A percentile compares a stretch with the other conserved stretches of the same genome.
phyloP scores from a whole-genome alignment of 768 basidiomycete genomes.

The Auricularia cornea region DNA sequence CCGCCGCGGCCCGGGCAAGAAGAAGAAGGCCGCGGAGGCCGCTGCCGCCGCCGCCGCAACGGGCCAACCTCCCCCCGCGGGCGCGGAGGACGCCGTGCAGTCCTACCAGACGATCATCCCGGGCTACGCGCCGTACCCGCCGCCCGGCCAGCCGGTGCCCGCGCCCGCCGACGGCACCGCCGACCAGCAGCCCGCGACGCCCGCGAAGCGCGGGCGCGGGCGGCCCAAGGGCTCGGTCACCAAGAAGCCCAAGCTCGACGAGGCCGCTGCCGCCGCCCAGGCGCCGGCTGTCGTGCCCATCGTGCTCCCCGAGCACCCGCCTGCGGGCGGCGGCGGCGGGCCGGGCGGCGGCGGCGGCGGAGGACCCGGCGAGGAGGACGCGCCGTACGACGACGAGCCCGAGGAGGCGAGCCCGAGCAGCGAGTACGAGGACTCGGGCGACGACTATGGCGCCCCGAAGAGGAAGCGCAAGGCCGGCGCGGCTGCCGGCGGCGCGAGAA shows the following conservation, averaged over 20 bases:
- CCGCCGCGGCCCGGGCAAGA: constrained; percentile 70
- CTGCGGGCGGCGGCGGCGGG: no score
- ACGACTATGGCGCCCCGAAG: background rate
- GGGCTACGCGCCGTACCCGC: background rate
- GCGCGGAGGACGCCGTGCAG: background rate
- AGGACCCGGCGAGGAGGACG: background rate
- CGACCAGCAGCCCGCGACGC: background rate
- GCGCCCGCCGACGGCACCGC: background rate
- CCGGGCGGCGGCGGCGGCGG: no score
- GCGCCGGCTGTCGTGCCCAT: no score
- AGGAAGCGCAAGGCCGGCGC: background rate
- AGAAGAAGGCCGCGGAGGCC: constrained; percentile 19
- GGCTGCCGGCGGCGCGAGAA: background rate
- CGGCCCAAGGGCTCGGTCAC: background rate
- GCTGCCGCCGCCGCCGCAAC: background rate
- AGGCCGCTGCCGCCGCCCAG: background rate
- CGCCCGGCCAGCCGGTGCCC: background rate
- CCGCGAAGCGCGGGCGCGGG: background rate
- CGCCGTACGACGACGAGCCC: background rate
- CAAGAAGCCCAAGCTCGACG: background rate
- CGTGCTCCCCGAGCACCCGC: no score
- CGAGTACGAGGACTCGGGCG: background rate
- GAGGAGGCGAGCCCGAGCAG: background rate
- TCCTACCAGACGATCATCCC: background rate
- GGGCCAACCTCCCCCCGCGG: background rate